Conservation (phyloP, 768 basidiomycete species). For the Rhodotorula babjevae region DNA sequence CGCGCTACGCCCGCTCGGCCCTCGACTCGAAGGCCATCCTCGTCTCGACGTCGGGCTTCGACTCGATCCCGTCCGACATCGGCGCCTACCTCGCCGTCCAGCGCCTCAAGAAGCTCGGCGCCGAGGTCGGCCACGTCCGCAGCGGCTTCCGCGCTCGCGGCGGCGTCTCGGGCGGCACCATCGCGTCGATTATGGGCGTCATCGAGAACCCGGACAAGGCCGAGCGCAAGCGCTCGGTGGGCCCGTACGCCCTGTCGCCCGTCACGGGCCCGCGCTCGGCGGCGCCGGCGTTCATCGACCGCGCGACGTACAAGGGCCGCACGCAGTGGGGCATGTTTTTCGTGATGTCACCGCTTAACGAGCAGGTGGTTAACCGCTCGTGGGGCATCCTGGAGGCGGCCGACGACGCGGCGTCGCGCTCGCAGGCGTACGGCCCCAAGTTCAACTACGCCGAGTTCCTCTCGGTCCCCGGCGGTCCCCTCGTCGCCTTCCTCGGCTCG, state of each 20-base stretch:
- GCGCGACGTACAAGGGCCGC: background rate
- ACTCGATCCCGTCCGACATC: conserved; percentile 72
- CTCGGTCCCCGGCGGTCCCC: conserved; percentile 16
- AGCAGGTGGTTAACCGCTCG: conserved; percentile 56
- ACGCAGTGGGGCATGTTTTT: conserved; percentile 31
- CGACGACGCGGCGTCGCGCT: conserved; percentile 36
- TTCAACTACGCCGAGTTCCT: conserved; percentile 74
- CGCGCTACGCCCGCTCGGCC: conserved; percentile 64
- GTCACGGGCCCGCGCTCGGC: conserved; percentile 48
- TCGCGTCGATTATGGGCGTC: conserved; percentile 49
- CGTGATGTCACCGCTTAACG: conserved; percentile 50
- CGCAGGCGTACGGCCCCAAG: conserved; percentile 58
- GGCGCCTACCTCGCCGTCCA: conserved; percentile 64
- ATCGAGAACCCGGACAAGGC: conserved; percentile 45
- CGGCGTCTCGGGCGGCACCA: conserved; percentile 63
- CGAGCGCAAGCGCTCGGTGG: conserved; percentile 44
- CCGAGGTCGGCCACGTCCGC: conserved; percentile 53
- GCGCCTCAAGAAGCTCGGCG: conserved; percentile 56
- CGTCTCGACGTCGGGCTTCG: conserved; percentile 61
- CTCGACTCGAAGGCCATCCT: conserved; percentile 67
- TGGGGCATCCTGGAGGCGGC: conserved; percentile 54
- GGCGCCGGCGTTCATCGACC: conserved; percentile 9
- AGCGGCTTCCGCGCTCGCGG: conserved; percentile 55
- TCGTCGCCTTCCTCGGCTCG: conserved; percentile 10
- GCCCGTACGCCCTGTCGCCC: conserved; percentile 52